Percentiles rank a stretch among this genome's conserved stretches.
Evolutionary conservation across 2,329 filamentous ascomycete genomes (phyloP).

Genomic region (Thelonectria discophora): DNA sequence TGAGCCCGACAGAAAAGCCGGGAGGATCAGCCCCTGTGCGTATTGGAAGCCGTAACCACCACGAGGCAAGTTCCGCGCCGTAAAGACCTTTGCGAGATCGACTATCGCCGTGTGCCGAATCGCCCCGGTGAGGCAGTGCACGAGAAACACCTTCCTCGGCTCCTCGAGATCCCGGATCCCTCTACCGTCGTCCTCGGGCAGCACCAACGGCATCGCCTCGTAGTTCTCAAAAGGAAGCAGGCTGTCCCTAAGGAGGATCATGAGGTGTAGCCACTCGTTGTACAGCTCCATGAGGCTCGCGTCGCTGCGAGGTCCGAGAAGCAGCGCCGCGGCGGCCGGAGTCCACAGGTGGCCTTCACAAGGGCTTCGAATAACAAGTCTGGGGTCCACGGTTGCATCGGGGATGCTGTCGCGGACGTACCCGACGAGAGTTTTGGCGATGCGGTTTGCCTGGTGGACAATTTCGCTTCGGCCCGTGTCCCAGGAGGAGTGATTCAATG

Average conservation of each 20-base stretch:
- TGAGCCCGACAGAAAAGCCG: neutral
- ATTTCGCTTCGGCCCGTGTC: neutral
- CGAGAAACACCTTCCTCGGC: neutral
- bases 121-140: neutral
- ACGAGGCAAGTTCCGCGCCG: neutral
- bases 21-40: neutral
- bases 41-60: neutral
- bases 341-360: slow-evolving; percentile 2
- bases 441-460: neutral
- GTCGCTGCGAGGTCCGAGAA: neutral
- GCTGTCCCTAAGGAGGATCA: neutral
- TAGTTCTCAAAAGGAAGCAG: slow-evolving; percentile 2
- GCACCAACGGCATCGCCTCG: neutral
- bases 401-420: neutral
- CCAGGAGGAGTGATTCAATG: neutral
- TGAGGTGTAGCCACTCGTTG: slow-evolving; percentile 3
- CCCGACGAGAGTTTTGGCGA: neutral
- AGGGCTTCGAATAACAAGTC: neutral
- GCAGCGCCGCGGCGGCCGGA: neutral
- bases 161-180: neutral
- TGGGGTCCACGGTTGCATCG: neutral
- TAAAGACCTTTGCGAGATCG: slow-evolving; percentile 1
- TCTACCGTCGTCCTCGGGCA: neutral
- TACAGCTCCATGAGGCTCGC: neutral
- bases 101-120: neutral